Evolutionary conservation across 2,329 filamentous ascomycete species (phyloP), one percentile per base, ranked within the genome.

Genomic region (Colletotrichum endophyticum): DNA sequence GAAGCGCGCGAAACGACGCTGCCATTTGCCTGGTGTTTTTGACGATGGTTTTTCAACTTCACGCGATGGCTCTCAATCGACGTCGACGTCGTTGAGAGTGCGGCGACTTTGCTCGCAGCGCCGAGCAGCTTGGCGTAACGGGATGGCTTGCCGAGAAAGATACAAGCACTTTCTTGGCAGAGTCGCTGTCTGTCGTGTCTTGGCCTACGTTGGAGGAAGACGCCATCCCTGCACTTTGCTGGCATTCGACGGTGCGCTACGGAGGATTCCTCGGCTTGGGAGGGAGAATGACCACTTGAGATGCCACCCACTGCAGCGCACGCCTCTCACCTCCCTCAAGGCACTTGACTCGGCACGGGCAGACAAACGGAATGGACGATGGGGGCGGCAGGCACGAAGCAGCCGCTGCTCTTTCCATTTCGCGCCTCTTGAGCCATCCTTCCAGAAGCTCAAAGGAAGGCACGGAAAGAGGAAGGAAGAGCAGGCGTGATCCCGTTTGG

Each of bases 91-190:
- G 73, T 69, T 63, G 16, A 61, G 44, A 30, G 66, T 76, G 74
- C 74, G 74, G 74, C 74, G 74, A 74, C 74, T 66, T 73, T 6
- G n/a, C 70, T 74, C 70, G 74, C 74, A 76, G 74, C 66, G 74
- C 74, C 74, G 64, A 76, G 74, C 71, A 34, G 69, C 74, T 76
- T 76, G 74, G 74, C 74, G 66, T 32, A 64, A 61, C 74, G 74
- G 74, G 74, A 70, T 74, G 74, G 74, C 74, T 76, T 76, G 70
- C 74, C 71, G 74, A 74, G 74, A 59, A 34, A 64, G 34, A 74
- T 30, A 76, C 74, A 76, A 76, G 74, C 74, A 70, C 74, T 76
- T 74, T 76, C 74, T 76, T 76, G 71, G 74, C 74, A 76, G 53
- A 76, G 36, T 66, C 57, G 66, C 73, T 36, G 57, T 34, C 70